phyloP scores from a whole-genome alignment of 2,329 filamentous ascomycete genomes.

The Fusarium paranaense region DNA sequence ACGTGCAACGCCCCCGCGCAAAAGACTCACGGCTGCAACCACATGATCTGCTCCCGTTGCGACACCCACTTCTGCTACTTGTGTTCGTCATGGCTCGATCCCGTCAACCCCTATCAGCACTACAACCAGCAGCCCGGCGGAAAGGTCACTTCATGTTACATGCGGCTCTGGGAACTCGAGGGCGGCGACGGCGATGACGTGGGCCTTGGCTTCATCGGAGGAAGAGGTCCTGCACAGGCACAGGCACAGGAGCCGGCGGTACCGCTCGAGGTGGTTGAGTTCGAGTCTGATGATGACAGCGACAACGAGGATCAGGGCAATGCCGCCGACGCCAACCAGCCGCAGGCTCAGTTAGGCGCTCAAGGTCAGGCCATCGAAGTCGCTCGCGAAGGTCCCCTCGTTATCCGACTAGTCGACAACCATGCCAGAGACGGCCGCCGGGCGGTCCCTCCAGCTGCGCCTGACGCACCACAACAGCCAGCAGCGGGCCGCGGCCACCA shows the following conservation, averaged over 20 bases:
- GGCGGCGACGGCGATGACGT: conserved; percentile 76
- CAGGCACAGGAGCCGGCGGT: conserved; percentile 26
- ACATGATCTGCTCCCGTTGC: conserved; percentile 95
- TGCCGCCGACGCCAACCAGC: conserved; percentile 37
- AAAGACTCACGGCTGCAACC: conserved; percentile 95
- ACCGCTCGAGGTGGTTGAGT: conserved; percentile 36
- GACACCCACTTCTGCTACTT: conserved; percentile 95
- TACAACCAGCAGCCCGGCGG: conserved; percentile 76
- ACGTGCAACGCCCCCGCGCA: conserved; percentile 87
- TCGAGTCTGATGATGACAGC: conserved; percentile 49
- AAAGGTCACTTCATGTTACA: conserved; percentile 75
- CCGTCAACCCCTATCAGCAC: conserved; percentile 86
- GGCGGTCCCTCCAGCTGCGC: conserved; percentile 45
- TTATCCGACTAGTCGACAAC: conserved; percentile 63
- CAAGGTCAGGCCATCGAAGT: conserved; percentile 54
- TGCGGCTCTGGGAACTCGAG: conserved; percentile 91
- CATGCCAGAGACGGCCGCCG: conserved; percentile 46
- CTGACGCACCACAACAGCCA: conserved; percentile 45
- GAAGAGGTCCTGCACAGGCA: conserved; percentile 37
- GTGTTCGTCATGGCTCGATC: conserved; percentile 86
- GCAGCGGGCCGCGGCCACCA: conserved; percentile 44
- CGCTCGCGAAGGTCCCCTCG: conserved; percentile 68
- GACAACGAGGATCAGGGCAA: conserved; percentile 46
- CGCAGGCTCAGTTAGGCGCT: conserved; percentile 42
- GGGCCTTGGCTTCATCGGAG: conserved; percentile 58